A percentile compares a stretch with the other conserved stretches of the same genome.
Evolutionary conservation across 2,329 filamentous ascomycete species (phyloP).

Genomic region (Meredithiella fracta): DNA sequence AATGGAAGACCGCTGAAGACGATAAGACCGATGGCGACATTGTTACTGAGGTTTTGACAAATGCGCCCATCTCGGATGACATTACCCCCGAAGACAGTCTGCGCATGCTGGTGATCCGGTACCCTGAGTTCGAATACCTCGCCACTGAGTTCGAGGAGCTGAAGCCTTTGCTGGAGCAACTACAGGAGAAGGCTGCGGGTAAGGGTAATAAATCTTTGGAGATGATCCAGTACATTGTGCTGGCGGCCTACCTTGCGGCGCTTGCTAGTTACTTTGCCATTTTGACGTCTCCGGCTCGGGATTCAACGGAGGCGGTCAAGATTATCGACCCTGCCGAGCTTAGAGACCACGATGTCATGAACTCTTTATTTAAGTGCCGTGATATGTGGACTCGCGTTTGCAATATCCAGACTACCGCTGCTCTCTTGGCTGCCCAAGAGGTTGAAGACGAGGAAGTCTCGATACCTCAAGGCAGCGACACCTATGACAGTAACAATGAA

Average conservation of each 20-base stretch:
- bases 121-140: conserved; percentile 83
- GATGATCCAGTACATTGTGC: conserved; percentile 58
- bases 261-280: conserved; percentile 91
- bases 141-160: conserved; percentile 64
- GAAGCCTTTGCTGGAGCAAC: conserved; percentile 44
- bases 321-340: conserved; percentile 62
- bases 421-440: conserved; percentile 13
- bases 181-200: conserved; percentile 40
- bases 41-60: conserved; percentile 72
- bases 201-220: conserved; percentile 37
- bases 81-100: conserved; percentile 61
- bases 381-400: conserved; percentile 65
- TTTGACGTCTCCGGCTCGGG: conserved; percentile 61
- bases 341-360: conserved; percentile 83
- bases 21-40: conserved; percentile 35
- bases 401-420: conserved; percentile 37
- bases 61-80: conserved; percentile 63
- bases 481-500: conserved; percentile 20
- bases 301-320: conserved; percentile 32
- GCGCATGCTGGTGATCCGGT: conserved; percentile 60
- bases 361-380: conserved; percentile 61
- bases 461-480: conserved; percentile 16
- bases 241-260: conserved; percentile 72
- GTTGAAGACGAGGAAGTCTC: conserved; percentile 15
- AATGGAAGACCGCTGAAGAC: conserved; percentile 53